Percentiles rank a stretch among this genome's conserved stretches.
These are phyloP conservation scores for Eucalyptus rudis DNA, from an alignment of 345 rosid species.

Conservation along the genomic window DNA sequence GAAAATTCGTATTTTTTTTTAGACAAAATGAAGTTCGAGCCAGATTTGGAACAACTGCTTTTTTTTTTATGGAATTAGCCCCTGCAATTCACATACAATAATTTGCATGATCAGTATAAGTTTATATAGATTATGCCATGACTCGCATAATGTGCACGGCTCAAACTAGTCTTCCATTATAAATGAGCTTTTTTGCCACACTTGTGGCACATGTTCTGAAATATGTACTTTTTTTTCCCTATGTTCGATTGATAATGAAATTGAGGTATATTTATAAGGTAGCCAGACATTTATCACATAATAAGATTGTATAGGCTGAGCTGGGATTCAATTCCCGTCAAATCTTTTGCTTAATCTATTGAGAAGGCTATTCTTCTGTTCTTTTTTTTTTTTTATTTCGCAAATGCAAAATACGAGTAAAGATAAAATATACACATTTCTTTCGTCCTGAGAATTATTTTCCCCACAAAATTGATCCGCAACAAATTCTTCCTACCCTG, in stretches of 20 bases:
- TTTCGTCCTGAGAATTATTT: neutral
- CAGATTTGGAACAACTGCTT: fast-evolving
- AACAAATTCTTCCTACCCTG: neutral
- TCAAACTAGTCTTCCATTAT: neutral
- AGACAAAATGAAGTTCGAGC: no score
- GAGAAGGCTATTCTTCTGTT: neutral
- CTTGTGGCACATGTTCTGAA: neutral
- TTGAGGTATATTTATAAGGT: neutral
- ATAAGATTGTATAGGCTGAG: neutral
- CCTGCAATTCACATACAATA: neutral
- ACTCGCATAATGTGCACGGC: neutral
- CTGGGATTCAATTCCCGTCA: neutral
- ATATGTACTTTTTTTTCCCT: neutral
- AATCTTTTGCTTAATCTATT: neutral
- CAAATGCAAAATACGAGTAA: neutral
- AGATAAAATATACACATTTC: neutral
- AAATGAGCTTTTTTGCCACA: neutral
- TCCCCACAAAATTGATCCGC: neutral
- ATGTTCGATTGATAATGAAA: neutral
- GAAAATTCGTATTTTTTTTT: no score
- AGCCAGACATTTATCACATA: neutral
- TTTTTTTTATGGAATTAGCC: no score
- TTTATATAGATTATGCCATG: neutral
- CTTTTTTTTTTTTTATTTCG: neutral
- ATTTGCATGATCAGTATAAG: neutral